Conservation (phyloP, 805 yeast genomes). For the Saccharomycopsis lassenensis region DNA sequence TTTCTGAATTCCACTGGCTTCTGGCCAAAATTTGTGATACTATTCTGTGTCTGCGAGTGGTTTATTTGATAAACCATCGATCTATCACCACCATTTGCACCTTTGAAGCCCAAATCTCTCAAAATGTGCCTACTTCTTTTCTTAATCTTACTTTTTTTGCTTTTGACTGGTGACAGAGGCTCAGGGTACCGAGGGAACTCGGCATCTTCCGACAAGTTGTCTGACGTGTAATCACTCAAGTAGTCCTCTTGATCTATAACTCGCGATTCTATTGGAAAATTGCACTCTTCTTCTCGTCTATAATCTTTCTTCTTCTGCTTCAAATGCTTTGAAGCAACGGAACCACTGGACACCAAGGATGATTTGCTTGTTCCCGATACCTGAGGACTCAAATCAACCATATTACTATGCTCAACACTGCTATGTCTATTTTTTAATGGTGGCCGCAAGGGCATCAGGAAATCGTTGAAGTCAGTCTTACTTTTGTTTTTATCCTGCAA, state of each 20-base stretch:
- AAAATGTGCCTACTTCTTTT: slow-evolving; percentile 16
- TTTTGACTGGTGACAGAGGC: slow-evolving; percentile 9
- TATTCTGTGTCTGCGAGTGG: not conserved
- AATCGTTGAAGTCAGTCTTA: too few relatives aligned
- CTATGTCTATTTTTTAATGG: too few relatives aligned
- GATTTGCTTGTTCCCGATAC: too few relatives aligned
- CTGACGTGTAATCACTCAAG: not conserved
- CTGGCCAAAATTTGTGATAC: not conserved
- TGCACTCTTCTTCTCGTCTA: not conserved
- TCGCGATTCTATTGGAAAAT: not conserved
- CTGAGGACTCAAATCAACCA: too few relatives aligned
- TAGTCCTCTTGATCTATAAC: not conserved
- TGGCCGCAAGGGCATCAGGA: too few relatives aligned
- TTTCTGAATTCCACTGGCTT: slow-evolving; percentile 16
- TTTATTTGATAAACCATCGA: too few relatives aligned
- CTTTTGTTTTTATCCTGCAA: too few relatives aligned
- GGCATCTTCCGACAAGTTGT: slow-evolving; percentile 6
- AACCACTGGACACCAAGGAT: too few relatives aligned
- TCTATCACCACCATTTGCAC: slow-evolving; percentile 13
- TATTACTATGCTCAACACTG: too few relatives aligned
- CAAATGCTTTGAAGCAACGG: too few relatives aligned
- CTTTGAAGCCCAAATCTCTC: slow-evolving; percentile 12
- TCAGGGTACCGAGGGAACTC: slow-evolving; percentile 14
- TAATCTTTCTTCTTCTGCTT: not conserved
- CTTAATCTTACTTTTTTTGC: slow-evolving; percentile 6